phyloP scores from a whole-genome alignment of 31 red algal species.

The Endocladia muricata region DNA sequence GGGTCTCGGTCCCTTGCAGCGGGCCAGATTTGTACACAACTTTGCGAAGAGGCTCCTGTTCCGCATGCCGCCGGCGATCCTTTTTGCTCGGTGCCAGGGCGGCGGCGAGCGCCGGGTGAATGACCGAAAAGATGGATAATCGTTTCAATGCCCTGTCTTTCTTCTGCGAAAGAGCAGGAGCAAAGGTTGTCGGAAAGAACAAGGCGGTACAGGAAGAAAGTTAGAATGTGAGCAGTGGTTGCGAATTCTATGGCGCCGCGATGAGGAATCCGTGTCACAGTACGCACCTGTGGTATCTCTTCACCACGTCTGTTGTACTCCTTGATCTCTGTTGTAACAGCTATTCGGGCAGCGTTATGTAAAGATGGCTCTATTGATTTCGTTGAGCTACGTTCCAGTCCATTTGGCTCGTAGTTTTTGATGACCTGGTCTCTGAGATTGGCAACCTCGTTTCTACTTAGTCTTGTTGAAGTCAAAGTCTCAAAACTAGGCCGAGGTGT shows the following conservation, averaged over 20 bases:
- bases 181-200: background rate
- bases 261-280: background rate
- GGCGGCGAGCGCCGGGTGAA: slow-evolving; percentile 46
- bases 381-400: background rate
- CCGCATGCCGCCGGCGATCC: background rate
- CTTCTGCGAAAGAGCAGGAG: background rate
- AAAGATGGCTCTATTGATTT: background rate
- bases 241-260: background rate
- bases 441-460: too few species aligned
- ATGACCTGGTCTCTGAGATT: background rate
- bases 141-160: slow-evolving; percentile 4
- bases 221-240: background rate
- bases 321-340: background rate
- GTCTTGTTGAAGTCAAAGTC: too few species aligned
- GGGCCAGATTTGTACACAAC: slow-evolving; percentile 41
- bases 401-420: background rate
- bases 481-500: too few species aligned
- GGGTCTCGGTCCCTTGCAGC: slow-evolving; percentile 49
- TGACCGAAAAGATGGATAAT: slow-evolving; percentile 45
- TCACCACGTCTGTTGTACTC: background rate
- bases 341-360: background rate
- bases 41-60: slow-evolving; percentile 12
- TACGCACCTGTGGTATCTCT: background rate
- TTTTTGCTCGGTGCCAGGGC: background rate
- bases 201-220: background rate